Evolutionary conservation across 2,329 filamentous ascomycete species (phyloP).

Genomic region (Penicillium sp.): DNA sequence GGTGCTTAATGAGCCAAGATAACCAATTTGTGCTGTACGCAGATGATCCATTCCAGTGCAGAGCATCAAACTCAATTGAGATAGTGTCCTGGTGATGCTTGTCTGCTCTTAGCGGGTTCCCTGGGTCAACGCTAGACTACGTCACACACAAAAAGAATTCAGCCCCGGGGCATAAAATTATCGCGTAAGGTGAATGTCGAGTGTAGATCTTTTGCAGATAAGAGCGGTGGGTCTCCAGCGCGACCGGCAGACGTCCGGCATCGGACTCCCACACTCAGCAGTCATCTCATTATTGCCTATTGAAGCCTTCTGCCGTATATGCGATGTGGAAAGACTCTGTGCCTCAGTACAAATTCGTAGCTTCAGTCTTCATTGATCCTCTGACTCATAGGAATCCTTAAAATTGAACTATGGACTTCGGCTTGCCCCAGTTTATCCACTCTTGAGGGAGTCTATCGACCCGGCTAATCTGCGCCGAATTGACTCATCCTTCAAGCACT

Average conservation of each 20-base stretch:
- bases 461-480: constrained; percentile 4
- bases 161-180: neutral
- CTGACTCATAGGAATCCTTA: neutral
- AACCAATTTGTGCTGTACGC: neutral
- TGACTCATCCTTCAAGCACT: constrained; percentile 28
- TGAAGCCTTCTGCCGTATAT: neutral
- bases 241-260: neutral
- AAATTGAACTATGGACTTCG: neutral
- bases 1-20: constrained; percentile 11
- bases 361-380: neutral
- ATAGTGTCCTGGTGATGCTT: neutral
- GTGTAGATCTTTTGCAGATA: neutral
- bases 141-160: neutral
- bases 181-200: neutral
- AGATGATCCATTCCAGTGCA: neutral
- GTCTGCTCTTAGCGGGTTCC: neutral
- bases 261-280: neutral
- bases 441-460: neutral
- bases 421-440: constrained; percentile 8
- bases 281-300: neutral
- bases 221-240: neutral
- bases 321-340: neutral
- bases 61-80: neutral
- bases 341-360: neutral
- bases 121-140: neutral